Conservation (phyloP, 306 rosid species). For the Glycine latifolia region DNA sequence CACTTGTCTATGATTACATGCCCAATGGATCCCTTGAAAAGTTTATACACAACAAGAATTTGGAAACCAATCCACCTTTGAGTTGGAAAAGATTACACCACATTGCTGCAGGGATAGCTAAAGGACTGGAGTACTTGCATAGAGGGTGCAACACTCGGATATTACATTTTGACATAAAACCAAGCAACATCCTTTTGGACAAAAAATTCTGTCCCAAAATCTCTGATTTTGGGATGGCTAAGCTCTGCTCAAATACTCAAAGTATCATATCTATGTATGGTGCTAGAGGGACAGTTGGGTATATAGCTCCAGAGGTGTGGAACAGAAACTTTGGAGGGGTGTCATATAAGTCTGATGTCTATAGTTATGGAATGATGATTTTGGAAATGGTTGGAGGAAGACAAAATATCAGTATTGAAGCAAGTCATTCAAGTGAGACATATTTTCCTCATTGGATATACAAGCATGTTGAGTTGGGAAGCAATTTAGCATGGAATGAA, state of each 20-base stretch:
- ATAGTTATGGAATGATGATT: slow-evolving; percentile 64
- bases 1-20: slow-evolving; percentile 61
- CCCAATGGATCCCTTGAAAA: slow-evolving; percentile 67
- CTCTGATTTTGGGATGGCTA: slow-evolving; percentile 61
- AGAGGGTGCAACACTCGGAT: slow-evolving; percentile 59
- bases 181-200: slow-evolving; percentile 61
- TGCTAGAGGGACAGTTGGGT: slow-evolving; percentile 60
- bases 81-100: slow-evolving; percentile 48
- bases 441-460: slow-evolving; percentile 59
- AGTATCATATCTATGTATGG: slow-evolving; percentile 48
- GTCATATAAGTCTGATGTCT: slow-evolving; percentile 57
- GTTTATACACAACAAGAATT: slow-evolving; percentile 8
- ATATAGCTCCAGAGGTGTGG: slow-evolving; percentile 56
- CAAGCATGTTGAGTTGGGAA: slow-evolving; percentile 36
- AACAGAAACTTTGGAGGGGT: slow-evolving; percentile 54
- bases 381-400: slow-evolving; percentile 55
- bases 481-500: not conserved
- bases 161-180: slow-evolving; percentile 66
- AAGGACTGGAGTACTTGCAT: slow-evolving; percentile 60
- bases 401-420: slow-evolving; percentile 36
- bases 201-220: slow-evolving; percentile 56
- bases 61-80: slow-evolving; percentile 27
- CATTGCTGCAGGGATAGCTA: slow-evolving; percentile 55
- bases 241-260: slow-evolving; percentile 44
- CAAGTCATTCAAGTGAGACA: slow-evolving; percentile 42